These are phyloP conservation scores for Bertia moriformis DNA, from an alignment of 2,329 filamentous ascomycete genomes.

Conservation along the genomic window DNA sequence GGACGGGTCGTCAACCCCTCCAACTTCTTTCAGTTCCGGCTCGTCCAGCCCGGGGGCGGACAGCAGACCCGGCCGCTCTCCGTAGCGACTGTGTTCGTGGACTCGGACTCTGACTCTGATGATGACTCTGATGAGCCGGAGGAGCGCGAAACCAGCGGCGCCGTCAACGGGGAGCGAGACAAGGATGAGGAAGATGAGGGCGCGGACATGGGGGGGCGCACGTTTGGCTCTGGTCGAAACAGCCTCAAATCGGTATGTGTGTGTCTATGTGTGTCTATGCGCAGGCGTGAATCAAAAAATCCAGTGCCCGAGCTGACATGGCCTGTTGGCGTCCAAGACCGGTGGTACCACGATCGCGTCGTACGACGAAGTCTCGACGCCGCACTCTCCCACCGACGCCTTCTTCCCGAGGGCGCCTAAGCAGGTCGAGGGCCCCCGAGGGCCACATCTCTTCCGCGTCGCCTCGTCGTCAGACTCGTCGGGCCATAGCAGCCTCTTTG, in stretches of 20 bases:
- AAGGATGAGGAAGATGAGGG: slow-evolving; percentile 28
- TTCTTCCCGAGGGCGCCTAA: slow-evolving; percentile 45
- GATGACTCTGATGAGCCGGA: slow-evolving; percentile 45
- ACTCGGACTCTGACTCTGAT: slow-evolving; percentile 61
- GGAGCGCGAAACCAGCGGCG: too few species aligned
- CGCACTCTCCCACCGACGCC: slow-evolving; percentile 48
- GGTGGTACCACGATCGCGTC: slow-evolving; percentile 81
- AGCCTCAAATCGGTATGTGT: slow-evolving; percentile 59
- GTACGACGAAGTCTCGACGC: slow-evolving; percentile 70
- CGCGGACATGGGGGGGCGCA: slow-evolving; percentile 29
- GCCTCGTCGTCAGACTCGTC: slow-evolving; percentile 38
- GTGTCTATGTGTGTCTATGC: neutral
- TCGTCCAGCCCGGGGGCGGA: slow-evolving; percentile 28
- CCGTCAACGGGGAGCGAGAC: slow-evolving; percentile 24
- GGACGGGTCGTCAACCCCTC: slow-evolving; percentile 39
- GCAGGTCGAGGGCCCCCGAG: slow-evolving; percentile 64
- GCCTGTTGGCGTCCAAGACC: slow-evolving; percentile 9
- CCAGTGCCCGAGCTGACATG: neutral
- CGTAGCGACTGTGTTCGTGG: slow-evolving; percentile 62
- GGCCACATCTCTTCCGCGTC: slow-evolving; percentile 72
- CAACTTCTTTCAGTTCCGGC: slow-evolving; percentile 24
- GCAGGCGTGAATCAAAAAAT: neutral
- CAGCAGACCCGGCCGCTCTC: slow-evolving; percentile 45
- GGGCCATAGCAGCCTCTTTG: slow-evolving; percentile 33
- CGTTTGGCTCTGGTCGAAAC: slow-evolving; percentile 41